Percentiles rank a stretch among this genome's conserved stretches.
Evolutionary conservation across 2,329 filamentous ascomycete species (phyloP).

Genomic region (Sporothrix euskadiensis): DNA sequence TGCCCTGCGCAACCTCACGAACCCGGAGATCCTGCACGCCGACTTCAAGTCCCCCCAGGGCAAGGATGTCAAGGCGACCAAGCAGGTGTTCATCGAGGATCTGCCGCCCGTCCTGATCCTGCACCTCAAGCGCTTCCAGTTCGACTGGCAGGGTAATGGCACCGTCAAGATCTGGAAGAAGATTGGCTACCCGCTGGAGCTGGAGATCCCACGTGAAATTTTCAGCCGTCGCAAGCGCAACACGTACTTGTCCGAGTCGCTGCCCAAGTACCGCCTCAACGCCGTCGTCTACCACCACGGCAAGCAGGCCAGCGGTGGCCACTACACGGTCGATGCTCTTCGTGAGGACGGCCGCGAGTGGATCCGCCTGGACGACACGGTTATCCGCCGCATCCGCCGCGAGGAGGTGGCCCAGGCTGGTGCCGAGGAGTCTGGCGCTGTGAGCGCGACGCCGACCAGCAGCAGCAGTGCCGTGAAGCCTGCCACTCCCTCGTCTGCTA

Average conservation of each 20-base stretch:
- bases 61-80: slow-evolving; percentile 75
- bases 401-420: slow-evolving; percentile 89
- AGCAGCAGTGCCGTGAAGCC: not conserved
- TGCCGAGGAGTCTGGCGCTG: slow-evolving; percentile 63
- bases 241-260: slow-evolving; percentile 62
- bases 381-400: slow-evolving; percentile 78
- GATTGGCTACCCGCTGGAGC: slow-evolving; percentile 88
- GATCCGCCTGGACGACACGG: slow-evolving; percentile 93
- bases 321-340: slow-evolving; percentile 96
- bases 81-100: slow-evolving; percentile 92
- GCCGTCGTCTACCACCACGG: slow-evolving; percentile 97
- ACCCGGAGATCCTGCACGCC: slow-evolving; percentile 79
- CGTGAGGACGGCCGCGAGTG: slow-evolving; percentile 94
- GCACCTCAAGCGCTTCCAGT: slow-evolving; percentile 96
- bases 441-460: not conserved
- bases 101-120: slow-evolving; percentile 89
- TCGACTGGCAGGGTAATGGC: slow-evolving; percentile 76
- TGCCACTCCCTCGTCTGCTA: slow-evolving; percentile 41
- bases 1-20: slow-evolving; percentile 80
- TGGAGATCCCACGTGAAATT: slow-evolving; percentile 89
- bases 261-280: slow-evolving; percentile 82
- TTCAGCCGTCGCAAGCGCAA: slow-evolving; percentile 75
- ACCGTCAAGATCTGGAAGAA: slow-evolving; percentile 99
- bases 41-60: slow-evolving; percentile 81
- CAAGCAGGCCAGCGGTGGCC: slow-evolving; percentile 91